Evolutionary conservation across 2,329 filamentous ascomycete species (phyloP).

Genomic region (Diaporthe vexans): DNA sequence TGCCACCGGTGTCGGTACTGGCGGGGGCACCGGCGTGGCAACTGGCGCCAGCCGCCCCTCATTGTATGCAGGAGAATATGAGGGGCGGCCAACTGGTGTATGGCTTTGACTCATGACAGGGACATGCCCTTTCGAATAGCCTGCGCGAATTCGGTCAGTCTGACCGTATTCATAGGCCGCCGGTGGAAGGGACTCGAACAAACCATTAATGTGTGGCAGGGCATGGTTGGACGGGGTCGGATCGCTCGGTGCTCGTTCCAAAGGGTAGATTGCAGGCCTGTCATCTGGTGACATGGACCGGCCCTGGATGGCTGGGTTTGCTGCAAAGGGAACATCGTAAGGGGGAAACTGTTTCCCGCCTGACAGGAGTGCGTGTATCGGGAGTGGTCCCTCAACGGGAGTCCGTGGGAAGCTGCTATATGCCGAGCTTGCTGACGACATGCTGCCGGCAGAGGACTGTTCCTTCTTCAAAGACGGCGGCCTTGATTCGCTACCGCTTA

Average conservation of each 20-base stretch:
- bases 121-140: conserved; percentile 43
- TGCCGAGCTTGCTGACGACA: conserved; percentile 56
- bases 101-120: conserved; percentile 6
- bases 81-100: conserved; percentile 5
- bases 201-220: conserved; percentile 42
- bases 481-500: conserved; percentile 48
- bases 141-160: conserved; percentile 38
- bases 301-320: conserved; percentile 28
- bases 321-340: conserved; percentile 30
- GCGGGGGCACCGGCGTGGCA: conserved; percentile 39
- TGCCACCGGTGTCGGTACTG: background rate
- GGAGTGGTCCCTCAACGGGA: conserved; percentile 64
- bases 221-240: conserved; percentile 14
- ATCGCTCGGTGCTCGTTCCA: conserved; percentile 37
- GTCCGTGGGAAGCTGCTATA: conserved; percentile 57
- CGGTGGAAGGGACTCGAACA: conserved; percentile 14
- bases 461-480: conserved; percentile 61
- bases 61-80: conserved; percentile 36
- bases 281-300: conserved; percentile 43
- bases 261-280: conserved; percentile 5
- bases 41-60: conserved; percentile 23
- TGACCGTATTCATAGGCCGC: background rate
- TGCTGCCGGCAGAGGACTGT: conserved; percentile 60
- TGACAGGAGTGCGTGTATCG: conserved; percentile 67
- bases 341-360: conserved; percentile 43